Percentiles rank a stretch among this genome's conserved stretches.
These are phyloP conservation scores for Lepidium africanum DNA, from an alignment of 345 rosid species.

Conservation along the genomic window DNA sequence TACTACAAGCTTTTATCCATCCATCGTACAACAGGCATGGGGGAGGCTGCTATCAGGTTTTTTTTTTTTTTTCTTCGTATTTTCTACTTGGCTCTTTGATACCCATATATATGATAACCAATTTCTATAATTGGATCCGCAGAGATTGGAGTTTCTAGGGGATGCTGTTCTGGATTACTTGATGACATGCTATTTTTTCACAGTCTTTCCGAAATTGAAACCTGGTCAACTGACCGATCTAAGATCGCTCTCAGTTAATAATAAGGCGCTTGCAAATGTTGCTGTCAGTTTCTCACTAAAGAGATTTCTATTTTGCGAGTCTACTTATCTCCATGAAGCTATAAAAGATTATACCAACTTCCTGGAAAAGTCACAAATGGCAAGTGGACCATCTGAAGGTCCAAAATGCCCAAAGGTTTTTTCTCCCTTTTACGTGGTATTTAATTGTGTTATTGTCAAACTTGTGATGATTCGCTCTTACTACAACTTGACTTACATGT, in stretches of 20 bases:
- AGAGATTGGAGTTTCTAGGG: constrained; percentile 98
- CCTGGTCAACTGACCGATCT: constrained; percentile 95
- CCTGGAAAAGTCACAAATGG: constrained; percentile 29
- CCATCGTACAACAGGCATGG: constrained; percentile 79
- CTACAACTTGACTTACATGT: neutral
- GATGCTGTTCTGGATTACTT: constrained; percentile 93
- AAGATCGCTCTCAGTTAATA: constrained; percentile 68
- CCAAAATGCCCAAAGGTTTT: constrained; percentile 84
- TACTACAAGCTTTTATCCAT: constrained; percentile 81
- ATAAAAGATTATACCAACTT: constrained; percentile 50
- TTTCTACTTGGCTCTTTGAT: neutral
- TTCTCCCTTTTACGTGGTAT: neutral
- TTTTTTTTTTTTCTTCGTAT: neutral
- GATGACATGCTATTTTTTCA: constrained; percentile 74
- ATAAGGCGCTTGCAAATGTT: constrained; percentile 69
- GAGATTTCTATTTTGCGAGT: constrained; percentile 53
- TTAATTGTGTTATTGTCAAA: constrained; percentile 4
- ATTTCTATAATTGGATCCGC: constrained; percentile 13
- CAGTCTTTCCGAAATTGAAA: constrained; percentile 72
- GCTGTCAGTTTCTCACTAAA: constrained; percentile 59
- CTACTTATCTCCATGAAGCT: constrained; percentile 42
- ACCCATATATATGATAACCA: constrained; percentile 9
- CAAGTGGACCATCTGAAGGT: constrained; percentile 39
- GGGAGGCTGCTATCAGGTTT: constrained; percentile 96
- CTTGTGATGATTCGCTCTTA: constrained; percentile 1